Conservation (phyloP, 805 yeast species). For the Pichia sporocuriosa region DNA sequence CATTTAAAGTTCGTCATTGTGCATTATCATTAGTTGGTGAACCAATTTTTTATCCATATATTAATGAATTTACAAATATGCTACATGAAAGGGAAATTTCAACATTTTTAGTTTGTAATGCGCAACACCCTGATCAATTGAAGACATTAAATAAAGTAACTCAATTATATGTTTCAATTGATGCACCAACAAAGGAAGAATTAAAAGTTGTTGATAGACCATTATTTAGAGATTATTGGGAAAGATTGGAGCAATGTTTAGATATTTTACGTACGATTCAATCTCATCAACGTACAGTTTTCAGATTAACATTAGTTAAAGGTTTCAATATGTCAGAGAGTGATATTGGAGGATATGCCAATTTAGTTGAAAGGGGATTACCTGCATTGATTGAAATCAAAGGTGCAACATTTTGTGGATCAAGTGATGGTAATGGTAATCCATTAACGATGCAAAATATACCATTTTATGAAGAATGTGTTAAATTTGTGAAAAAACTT, state of each 20-base stretch:
- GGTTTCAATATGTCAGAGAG: conserved; percentile 80
- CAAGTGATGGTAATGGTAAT: conserved; percentile 75
- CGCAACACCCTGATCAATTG: conserved; percentile 88
- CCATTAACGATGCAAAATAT: conserved; percentile 93
- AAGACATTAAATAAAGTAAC: conserved; percentile 68
- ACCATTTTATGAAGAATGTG: conserved; percentile 90
- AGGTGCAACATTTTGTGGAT: conserved; percentile 95
- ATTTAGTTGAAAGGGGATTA: conserved; percentile 68
- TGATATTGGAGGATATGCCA: conserved; percentile 78
- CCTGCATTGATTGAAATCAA: conserved; percentile 90
- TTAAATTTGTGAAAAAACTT: conserved; percentile 59
- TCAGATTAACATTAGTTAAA: conserved; percentile 82
- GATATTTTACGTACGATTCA: conserved; percentile 71
- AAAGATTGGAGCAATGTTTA: conserved; percentile 70
- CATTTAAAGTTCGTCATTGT: conserved; percentile 83
- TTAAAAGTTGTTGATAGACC: conserved; percentile 85
- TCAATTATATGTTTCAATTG: conserved; percentile 86
- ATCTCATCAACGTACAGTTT: conserved; percentile 81
- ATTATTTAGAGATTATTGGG: conserved; percentile 87
- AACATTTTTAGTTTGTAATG: conserved; percentile 87
- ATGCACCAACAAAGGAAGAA: conserved; percentile 81
- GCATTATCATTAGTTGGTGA: conserved; percentile 92
- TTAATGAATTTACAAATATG: conserved; percentile 75
- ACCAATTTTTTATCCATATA: conserved; percentile 89
- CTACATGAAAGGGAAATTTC: conserved; percentile 76